These are phyloP conservation scores for Pichia sp. DNA, from an alignment of 1,139 yeast genomes.

Conservation along the genomic window DNA sequence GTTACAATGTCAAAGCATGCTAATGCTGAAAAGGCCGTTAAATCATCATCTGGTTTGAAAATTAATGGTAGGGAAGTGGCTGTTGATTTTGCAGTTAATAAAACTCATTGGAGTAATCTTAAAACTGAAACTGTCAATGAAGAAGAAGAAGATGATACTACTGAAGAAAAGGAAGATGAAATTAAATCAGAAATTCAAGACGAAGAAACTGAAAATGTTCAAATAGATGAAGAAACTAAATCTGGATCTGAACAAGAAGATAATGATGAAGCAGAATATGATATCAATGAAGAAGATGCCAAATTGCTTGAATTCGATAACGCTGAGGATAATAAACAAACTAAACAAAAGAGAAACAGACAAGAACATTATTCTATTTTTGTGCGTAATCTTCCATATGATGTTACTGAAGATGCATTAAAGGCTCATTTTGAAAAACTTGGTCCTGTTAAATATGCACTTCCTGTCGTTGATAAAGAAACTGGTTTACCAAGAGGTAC, in stretches of 20 bases:
- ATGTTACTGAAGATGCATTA: conserved; percentile 76
- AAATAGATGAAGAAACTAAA: conserved; percentile 19
- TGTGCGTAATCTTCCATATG: conserved; percentile 91
- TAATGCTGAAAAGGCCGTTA: conserved; percentile 78
- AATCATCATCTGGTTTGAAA: conserved; percentile 63
- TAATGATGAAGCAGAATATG: conserved; percentile 28
- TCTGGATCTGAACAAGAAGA: conserved; percentile 25
- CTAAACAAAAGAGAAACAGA: conserved; percentile 43
- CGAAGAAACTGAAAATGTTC: conserved; percentile 23
- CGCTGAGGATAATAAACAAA: conserved; percentile 22
- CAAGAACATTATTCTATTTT: conserved; percentile 70
- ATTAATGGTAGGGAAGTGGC: conserved; percentile 90
- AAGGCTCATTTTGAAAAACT: conserved; percentile 72
- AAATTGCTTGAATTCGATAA: conserved; percentile 20
- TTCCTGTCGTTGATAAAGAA: conserved; percentile 82
- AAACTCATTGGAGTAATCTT: conserved; percentile 63
- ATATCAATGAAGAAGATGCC: conserved; percentile 30
- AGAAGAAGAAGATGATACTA: conserved; percentile 35
- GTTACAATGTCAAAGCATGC: conserved; percentile 79
- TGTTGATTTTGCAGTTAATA: conserved; percentile 89
- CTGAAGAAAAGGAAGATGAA: conserved; percentile 32
- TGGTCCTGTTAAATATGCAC: conserved; percentile 86
- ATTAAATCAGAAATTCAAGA: conserved; percentile 28
- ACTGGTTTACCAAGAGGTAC: conserved; percentile 90
- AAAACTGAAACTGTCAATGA: conserved; percentile 40